Percentiles rank a stretch among this genome's conserved stretches.
Conservation (phyloP, 805 yeast genomes). For the Lachancea nothofagi region DNA sequence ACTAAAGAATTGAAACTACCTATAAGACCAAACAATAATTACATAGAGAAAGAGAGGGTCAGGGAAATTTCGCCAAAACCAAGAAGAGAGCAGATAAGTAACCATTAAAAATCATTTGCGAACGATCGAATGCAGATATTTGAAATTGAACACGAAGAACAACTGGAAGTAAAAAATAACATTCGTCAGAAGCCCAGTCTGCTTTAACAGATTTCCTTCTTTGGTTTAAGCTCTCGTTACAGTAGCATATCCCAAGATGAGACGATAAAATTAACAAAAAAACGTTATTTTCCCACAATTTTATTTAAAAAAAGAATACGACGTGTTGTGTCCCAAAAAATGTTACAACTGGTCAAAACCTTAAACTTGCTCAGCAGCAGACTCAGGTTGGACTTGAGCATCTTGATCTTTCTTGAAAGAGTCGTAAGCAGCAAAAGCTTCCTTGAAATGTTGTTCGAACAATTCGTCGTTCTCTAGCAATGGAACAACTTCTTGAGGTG, state of each 20-base stretch:
- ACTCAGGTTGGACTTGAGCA: constrained; percentile 20
- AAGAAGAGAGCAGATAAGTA: neutral
- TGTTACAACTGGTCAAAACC: neutral
- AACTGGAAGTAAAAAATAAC: too few relatives aligned
- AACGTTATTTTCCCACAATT: constrained; percentile 11
- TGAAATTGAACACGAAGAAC: too few relatives aligned
- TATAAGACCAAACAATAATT: constrained; percentile 2
- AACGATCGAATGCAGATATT: too few relatives aligned
- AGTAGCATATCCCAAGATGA: neutral
- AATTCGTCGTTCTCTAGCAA: constrained; percentile 85
- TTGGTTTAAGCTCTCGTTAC: too few relatives aligned
- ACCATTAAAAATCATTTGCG: neutral
- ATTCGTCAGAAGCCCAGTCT: too few relatives aligned
- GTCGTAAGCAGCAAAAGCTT: constrained; percentile 91
- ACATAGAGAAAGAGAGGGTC: neutral
- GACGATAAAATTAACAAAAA: constrained; percentile 3
- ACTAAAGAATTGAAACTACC: constrained; percentile 1
- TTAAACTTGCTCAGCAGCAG: constrained; percentile 9
- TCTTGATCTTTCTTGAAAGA: constrained; percentile 63
- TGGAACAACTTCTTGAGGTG: constrained; percentile 81
- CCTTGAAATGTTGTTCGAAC: constrained; percentile 86
- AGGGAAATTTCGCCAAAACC: neutral
- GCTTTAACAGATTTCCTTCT: too few relatives aligned
- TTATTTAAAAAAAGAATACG: constrained; percentile 9
- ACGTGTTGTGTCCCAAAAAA: constrained; percentile 3